Evolutionary conservation across 2,329 filamentous ascomycete species (phyloP).

Genomic region (Fusarium falciforme): DNA sequence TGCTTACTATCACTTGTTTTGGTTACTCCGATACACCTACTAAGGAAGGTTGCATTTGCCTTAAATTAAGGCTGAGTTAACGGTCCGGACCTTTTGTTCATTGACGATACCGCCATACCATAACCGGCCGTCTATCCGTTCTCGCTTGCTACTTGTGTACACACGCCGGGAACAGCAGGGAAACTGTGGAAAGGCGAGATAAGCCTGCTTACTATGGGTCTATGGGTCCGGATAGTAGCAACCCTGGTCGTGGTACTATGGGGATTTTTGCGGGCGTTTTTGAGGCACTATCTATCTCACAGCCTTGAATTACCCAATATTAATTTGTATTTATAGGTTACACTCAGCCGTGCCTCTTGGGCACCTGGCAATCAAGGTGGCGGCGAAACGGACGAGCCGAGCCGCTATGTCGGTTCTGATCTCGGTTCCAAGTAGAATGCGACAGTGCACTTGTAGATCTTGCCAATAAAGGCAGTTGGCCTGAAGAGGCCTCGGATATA

Average conservation of each 20-base stretch:
- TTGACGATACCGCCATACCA: not conserved
- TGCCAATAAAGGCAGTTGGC: not conserved
- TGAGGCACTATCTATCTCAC: not conserved
- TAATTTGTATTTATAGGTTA: not conserved
- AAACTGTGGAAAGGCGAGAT: not conserved
- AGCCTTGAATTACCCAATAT: not conserved
- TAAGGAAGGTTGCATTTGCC: not conserved
- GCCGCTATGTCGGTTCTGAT: not conserved
- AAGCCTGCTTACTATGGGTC: not conserved
- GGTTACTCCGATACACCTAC: not conserved
- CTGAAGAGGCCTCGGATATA: not conserved
- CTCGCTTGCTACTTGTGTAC: not conserved
- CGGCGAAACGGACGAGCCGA: no score
- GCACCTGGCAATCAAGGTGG: not conserved
- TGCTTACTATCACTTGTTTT: not conserved
- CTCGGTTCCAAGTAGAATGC: not conserved
- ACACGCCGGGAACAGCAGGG: not conserved
- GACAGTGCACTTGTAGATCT: not conserved
- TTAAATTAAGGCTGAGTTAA: not conserved
- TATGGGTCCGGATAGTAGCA: not conserved
- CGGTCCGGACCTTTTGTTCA: not conserved
- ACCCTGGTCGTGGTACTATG: not conserved
- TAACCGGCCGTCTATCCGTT: not conserved
- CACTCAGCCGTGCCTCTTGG: not conserved
- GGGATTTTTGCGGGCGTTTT: not conserved